Conservation (phyloP, 1,284 basidiomycete genomes). For the Athelia psychrophila region DNA sequence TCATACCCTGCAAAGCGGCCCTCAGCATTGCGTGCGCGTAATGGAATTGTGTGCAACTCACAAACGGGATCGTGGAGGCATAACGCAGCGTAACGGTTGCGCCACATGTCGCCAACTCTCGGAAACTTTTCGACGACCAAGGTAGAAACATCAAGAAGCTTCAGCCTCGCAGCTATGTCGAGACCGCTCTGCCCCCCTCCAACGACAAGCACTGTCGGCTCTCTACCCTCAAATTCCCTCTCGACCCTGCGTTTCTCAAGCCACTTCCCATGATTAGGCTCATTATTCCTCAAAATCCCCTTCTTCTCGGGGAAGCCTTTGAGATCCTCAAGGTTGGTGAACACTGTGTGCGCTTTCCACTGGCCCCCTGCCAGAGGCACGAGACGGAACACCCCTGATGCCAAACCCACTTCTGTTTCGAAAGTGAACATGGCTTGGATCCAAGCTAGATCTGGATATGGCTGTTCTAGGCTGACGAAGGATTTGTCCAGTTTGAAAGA, state of each 20-base stretch:
- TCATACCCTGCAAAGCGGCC: constrained; percentile 44
- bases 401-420: constrained; percentile 46
- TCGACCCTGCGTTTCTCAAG: constrained; percentile 28
- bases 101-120: constrained; percentile 59
- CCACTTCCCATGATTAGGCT: constrained; percentile 37
- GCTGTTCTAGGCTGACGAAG: constrained; percentile 34
- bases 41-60: constrained; percentile 29
- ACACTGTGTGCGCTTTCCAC: constrained; percentile 60
- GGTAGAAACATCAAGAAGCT: constrained; percentile 47
- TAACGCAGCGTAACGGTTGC: constrained; percentile 55
- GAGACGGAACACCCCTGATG: constrained; percentile 51
- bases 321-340: constrained; percentile 58
- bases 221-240: constrained; percentile 33
- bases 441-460: constrained; percentile 58
- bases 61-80: constrained; percentile 67
- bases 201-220: constrained; percentile 50
- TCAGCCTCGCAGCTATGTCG: constrained; percentile 56
- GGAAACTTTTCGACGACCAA: constrained; percentile 53
- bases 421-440: constrained; percentile 59
- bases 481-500: constrained; percentile 40
- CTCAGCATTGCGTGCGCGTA: constrained; percentile 5
- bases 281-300: constrained; percentile 30
- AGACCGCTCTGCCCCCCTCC: constrained; percentile 70
- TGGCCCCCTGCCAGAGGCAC: constrained; percentile 43
- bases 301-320: constrained; percentile 48